Conservation (phyloP, 495 filamentous ascomycete genomes). For the Penicillium manginii region DNA sequence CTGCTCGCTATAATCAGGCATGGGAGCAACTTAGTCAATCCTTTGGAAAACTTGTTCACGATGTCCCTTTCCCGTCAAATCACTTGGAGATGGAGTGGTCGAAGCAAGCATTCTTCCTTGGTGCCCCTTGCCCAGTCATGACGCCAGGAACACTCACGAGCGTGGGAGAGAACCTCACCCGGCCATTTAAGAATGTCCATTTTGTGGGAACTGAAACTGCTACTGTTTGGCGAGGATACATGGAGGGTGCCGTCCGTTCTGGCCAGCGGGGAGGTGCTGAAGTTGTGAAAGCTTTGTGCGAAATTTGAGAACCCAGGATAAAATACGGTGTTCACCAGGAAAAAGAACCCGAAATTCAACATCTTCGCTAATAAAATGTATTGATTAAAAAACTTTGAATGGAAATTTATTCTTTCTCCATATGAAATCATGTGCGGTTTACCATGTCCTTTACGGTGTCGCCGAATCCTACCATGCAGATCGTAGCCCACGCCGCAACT, state of each 20-base stretch:
- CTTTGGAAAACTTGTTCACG: conserved; percentile 13
- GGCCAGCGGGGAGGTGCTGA: conserved; percentile 44
- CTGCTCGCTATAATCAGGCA: conserved; percentile 14
- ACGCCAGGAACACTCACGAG: conserved; percentile 30
- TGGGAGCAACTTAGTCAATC: conserved; percentile 15
- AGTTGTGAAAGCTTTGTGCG: conserved; percentile 19
- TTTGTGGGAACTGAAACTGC: conserved; percentile 54
- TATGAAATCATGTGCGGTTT: too few species aligned
- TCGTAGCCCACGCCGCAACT: conserved; percentile 20
- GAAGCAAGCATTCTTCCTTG: conserved; percentile 29
- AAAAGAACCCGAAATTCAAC: too few species aligned
- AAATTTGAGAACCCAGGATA: too few species aligned
- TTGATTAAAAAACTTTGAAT: too few species aligned
- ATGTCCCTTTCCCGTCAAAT: conserved; percentile 15
- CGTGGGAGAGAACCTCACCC: conserved; percentile 22
- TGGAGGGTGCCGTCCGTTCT: conserved; percentile 50
- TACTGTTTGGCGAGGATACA: conserved; percentile 50
- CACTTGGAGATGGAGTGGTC: conserved; percentile 34
- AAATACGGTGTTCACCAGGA: too few species aligned
- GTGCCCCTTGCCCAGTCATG: conserved; percentile 29
- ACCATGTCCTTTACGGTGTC: conserved; percentile 16
- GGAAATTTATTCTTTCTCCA: too few species aligned
- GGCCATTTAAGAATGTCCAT: conserved; percentile 41
- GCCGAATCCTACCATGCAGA: conserved; percentile 26
- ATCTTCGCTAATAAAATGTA: too few species aligned